Conservation (phyloP, 2,329 filamentous ascomycete species). For the Penicillium nordicum region DNA sequence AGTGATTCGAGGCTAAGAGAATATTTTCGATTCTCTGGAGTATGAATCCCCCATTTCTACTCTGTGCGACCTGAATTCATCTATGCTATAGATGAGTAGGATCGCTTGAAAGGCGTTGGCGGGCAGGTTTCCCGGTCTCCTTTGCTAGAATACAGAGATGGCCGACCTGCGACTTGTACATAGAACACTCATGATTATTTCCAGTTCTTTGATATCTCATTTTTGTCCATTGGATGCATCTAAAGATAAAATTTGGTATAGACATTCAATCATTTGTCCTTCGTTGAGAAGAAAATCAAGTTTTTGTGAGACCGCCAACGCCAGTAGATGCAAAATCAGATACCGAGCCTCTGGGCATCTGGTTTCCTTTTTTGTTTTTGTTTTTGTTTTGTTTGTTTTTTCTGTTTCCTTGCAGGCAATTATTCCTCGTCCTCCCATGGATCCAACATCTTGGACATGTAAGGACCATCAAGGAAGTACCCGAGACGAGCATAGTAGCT, state of each 20-base stretch:
- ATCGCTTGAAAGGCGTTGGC: conserved; percentile 11
- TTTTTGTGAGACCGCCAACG: conserved; percentile 21
- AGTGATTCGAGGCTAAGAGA: conserved; percentile 13
- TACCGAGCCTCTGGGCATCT: background rate
- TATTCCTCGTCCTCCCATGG: conserved; percentile 40
- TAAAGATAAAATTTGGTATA: conserved; percentile 19
- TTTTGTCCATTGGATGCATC: conserved; percentile 5
- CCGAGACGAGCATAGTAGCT: conserved; percentile 93
- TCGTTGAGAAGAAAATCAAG: conserved; percentile 17
- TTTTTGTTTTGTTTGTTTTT: background rate
- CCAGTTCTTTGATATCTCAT: conserved; percentile 9
- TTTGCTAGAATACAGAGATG: conserved; percentile 11
- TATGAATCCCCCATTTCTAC: background rate
- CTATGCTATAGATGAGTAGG: background rate
- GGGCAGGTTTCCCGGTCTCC: conserved; percentile 20
- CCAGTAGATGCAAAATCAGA: conserved; percentile 19
- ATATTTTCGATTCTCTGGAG: background rate
- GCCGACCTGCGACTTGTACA: conserved; percentile 22
- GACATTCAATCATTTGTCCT: conserved; percentile 26
- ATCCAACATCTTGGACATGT: conserved; percentile 57
- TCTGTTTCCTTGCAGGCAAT: background rate
- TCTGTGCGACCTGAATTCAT: background rate
- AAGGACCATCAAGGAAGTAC: conserved; percentile 89
- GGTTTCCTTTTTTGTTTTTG: background rate
- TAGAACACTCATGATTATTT: conserved; percentile 18